Conservation (phyloP, 768 basidiomycete genomes). For the Rhodotorula sphaerocarpa region DNA sequence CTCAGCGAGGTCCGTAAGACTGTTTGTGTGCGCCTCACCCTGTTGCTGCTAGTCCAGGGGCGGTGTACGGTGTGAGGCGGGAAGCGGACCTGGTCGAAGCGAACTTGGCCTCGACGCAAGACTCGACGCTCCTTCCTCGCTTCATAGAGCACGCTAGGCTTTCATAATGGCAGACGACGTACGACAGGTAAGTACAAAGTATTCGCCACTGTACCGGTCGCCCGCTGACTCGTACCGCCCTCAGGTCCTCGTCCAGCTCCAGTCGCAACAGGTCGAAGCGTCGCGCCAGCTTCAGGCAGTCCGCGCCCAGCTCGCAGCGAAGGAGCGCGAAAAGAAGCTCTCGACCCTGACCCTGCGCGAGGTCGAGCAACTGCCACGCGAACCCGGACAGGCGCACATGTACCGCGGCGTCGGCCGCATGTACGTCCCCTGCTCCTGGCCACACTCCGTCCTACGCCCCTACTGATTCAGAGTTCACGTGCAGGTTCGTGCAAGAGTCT, state of each 20-base stretch:
- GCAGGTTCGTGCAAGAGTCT: constrained; percentile 36
- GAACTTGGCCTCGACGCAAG: too few species aligned
- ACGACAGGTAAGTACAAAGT: constrained; percentile 15
- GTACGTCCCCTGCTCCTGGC: constrained; percentile 12
- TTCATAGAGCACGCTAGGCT: neutral
- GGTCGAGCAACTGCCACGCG: constrained; percentile 28
- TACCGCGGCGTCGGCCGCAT: constrained; percentile 34
- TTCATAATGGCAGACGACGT: constrained; percentile 24
- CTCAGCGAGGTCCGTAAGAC: too few species aligned
- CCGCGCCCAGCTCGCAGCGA: constrained; percentile 6
- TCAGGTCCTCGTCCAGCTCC: constrained; percentile 31
- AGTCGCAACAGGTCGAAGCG: constrained; percentile 26
- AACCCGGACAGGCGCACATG: constrained; percentile 3
- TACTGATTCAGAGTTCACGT: neutral
- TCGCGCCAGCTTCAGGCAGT: constrained; percentile 18
- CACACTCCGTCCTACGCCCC: too few species aligned
- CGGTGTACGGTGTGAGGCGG: too few species aligned
- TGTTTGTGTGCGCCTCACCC: too few species aligned
- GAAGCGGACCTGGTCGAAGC: too few species aligned
- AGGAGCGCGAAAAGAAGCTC: constrained; percentile 29
- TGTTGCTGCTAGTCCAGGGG: too few species aligned
- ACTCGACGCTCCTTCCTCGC: neutral
- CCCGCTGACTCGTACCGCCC: too few species aligned
- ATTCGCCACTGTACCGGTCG: neutral
- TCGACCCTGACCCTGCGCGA: constrained; percentile 30